Evolutionary conservation across 2,329 filamentous ascomycete genomes (phyloP).

Genomic region (Cytospora piceicola): DNA sequence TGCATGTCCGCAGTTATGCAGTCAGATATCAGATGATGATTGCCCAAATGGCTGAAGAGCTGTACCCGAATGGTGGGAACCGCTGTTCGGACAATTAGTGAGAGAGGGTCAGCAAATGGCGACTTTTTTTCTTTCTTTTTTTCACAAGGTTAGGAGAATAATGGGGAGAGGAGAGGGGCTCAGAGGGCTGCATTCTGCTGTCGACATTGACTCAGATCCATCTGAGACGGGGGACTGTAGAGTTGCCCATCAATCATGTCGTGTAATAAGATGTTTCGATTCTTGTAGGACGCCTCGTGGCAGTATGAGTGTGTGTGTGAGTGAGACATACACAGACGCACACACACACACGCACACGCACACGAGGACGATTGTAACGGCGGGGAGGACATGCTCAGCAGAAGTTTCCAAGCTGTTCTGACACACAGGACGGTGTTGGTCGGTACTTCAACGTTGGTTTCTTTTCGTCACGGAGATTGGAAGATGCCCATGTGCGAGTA

Average conservation of each 20-base stretch:
- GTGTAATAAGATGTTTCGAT: constrained; percentile 25
- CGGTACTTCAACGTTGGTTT: background rate
- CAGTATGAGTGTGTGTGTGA: constrained; percentile 6
- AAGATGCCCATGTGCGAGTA: constrained; percentile 9
- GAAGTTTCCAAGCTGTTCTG: background rate
- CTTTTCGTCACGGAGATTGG: constrained; percentile 2
- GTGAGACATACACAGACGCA: background rate
- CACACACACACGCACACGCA: constrained; percentile 6
- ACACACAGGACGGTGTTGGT: background rate
- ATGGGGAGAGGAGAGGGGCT: background rate
- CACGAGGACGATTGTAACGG: background rate
- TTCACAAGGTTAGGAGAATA: constrained; percentile 1
- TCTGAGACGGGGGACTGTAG: constrained; percentile 27
- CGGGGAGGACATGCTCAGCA: background rate
- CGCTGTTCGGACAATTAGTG: constrained; percentile 8
- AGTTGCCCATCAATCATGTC: constrained; percentile 11
- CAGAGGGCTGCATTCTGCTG: constrained; percentile 11
- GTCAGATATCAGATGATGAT: constrained; percentile 30
- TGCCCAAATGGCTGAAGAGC: constrained; percentile 2
- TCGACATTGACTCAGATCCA: constrained; percentile 29
- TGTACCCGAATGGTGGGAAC: constrained; percentile 24
- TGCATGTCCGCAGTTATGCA: constrained; percentile 29
- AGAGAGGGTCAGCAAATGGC: background rate
- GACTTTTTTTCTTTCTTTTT: background rate
- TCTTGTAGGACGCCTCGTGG: constrained; percentile 26